Evolutionary conservation across 2,329 filamentous ascomycete genomes (phyloP), one percentile per base, ranked within the genome.

Genomic region (Diplodia mutila): DNA sequence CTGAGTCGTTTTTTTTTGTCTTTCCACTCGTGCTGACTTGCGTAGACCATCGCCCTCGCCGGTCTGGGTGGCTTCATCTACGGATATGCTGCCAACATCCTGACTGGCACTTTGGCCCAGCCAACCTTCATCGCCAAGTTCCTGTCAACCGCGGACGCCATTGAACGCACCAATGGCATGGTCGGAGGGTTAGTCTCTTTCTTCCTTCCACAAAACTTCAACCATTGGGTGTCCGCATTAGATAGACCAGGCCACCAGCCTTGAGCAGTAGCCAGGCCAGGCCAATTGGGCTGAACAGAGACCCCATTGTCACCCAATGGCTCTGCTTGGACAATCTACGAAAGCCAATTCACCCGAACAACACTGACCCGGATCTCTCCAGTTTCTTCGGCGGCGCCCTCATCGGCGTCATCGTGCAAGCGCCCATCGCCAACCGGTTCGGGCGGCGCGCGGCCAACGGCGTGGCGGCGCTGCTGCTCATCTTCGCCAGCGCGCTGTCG

Each of bases 51-150:
- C 25, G 48, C 59, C 23, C 37, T 64, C 16, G 75, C 75, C 1
- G 69, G 70, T 14, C 59, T 76, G 5, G 75, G 72, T 3, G 72
- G 74, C 39, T 77, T 76, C 61, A 69, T 73, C 27, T 77, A 73
- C 61, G 75, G 75, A 51, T 77, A 73, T 66, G 69, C 72, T 12
- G 73, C 71, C 63, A 77, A 77, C 66, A 67, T 71, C 21, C 75
- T 77, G 66, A 71, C 73, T 27, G 72, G 75, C 3, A 73, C 74
- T 1, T 59, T 76, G 12, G 75, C 73, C 9, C 74, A 76, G 67
- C 66, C 71, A 3, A 72, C 72, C 12, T 77, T 77, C 67, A 63
- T 74, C 18, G 67, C 67, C 2, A 71, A 72, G 61, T 75, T 77
- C 54, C 52, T 76, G 25, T 68, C 64, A n/a, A 70, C 54, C 2